Evolutionary conservation across 441 rosid genomes (phyloP).

Genomic region (Corymbia calophylla): DNA sequence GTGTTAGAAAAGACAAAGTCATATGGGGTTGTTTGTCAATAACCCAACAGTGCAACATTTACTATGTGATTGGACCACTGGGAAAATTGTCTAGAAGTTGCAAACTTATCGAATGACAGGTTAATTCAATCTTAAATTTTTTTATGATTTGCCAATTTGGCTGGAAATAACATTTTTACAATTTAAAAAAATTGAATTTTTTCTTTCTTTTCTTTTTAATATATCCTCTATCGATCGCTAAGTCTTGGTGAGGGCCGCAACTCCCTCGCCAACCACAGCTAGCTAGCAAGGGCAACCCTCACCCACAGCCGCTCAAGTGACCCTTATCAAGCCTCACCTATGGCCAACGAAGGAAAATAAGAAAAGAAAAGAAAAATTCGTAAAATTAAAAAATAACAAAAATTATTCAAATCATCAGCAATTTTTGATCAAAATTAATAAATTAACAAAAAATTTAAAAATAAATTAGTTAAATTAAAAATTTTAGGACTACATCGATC

Average conservation of each 20-base stretch:
- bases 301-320: background rate
- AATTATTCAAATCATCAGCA: rapidly evolving
- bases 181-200: background rate
- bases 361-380: background rate
- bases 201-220: background rate
- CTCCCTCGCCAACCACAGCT: background rate
- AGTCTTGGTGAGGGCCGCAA: rapidly evolving
- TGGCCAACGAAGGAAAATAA: background rate
- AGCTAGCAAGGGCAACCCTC: background rate
- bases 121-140: background rate
- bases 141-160: background rate
- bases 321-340: background rate
- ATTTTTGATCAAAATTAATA: background rate
- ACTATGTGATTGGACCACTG: background rate
- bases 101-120: rapidly evolving
- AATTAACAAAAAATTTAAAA: background rate
- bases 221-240: rapidly evolving
- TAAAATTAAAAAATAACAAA: background rate
- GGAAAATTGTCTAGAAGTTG: background rate
- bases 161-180: rapidly evolving
- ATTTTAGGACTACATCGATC: rapidly evolving
- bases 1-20: background rate
- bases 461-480: rapidly evolving
- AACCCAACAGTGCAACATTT: background rate
- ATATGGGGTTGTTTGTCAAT: background rate